phyloP scores from a whole-genome alignment of 2,329 filamentous ascomycete genomes.

The Pseudogymnoascus sp. region DNA sequence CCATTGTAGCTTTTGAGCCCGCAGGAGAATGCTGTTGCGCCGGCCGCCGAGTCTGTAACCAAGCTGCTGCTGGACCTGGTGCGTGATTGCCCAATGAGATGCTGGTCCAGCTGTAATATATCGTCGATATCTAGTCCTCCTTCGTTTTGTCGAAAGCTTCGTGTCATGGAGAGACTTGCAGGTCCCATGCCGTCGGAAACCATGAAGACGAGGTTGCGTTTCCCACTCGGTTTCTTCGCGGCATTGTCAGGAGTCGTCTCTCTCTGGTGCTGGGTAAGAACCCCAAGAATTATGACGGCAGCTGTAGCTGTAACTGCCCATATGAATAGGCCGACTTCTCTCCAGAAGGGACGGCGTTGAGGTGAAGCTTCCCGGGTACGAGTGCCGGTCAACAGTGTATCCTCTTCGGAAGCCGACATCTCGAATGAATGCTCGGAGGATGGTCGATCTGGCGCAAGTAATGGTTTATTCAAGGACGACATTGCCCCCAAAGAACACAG shows the following conservation, averaged over 20 bases:
- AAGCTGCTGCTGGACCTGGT: conserved; percentile 77
- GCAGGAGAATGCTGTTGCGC: conserved; percentile 92
- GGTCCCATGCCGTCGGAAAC: conserved; percentile 98
- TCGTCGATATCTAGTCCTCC: conserved; percentile 66
- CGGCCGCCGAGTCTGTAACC: conserved; percentile 93
- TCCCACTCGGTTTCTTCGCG: conserved; percentile 43
- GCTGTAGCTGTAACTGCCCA: conserved; percentile 80
- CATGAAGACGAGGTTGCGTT: conserved; percentile 97
- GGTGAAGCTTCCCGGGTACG: conserved; percentile 18
- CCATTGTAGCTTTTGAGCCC: conserved; percentile 93
- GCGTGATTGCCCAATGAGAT: conserved; percentile 83
- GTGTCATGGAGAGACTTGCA: conserved; percentile 76
- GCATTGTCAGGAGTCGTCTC: conserved; percentile 27
- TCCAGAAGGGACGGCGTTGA: conserved; percentile 45
- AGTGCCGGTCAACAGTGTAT: conserved; percentile 28
- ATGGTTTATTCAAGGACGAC: conserved; percentile 16
- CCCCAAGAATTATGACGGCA: conserved; percentile 68
- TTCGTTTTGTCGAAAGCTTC: conserved; percentile 74
- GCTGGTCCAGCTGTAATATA: conserved; percentile 71
- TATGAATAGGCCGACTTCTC: conserved; percentile 66
- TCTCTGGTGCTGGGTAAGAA: conserved; percentile 65
- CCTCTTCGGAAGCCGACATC: conserved; percentile 39
- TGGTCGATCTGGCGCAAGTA: conserved; percentile 34
- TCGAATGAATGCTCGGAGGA: conserved; percentile 49
- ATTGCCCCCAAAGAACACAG: not conserved